Evolutionary conservation across 495 filamentous ascomycete species (phyloP).

Genomic region (Ramalina peruviana): DNA sequence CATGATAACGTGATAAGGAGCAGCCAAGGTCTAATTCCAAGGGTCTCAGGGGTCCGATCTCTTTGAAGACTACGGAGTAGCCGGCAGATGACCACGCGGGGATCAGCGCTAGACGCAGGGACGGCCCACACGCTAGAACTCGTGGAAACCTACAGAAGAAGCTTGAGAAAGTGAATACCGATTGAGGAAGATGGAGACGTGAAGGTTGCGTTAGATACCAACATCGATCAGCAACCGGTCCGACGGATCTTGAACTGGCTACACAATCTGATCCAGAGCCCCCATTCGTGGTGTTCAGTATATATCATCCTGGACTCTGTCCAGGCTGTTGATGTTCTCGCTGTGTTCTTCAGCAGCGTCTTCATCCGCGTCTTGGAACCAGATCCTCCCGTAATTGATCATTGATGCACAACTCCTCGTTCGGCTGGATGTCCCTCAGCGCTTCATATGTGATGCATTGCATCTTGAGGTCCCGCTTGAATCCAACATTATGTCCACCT

Average conservation of each 20-base stretch:
- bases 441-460: slow-evolving; percentile 34
- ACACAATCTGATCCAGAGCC: too few species aligned
- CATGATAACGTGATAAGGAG: too few species aligned
- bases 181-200: too few species aligned
- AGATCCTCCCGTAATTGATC: slow-evolving; percentile 44
- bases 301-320: not conserved
- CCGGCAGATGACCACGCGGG: not conserved
- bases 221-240: too few species aligned
- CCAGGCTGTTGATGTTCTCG: not conserved
- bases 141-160: not conserved
- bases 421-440: slow-evolving; percentile 32
- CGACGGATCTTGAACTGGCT: too few species aligned
- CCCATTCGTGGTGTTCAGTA: not conserved
- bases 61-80: too few species aligned
- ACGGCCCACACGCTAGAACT: not conserved
- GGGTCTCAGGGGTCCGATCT: too few species aligned
- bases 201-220: too few species aligned
- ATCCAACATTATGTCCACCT: slow-evolving; percentile 37
- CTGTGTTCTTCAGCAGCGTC: slow-evolving; percentile 5
- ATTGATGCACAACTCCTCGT: slow-evolving; percentile 43
- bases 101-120: not conserved
- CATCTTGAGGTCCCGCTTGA: slow-evolving; percentile 31
- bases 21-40: too few species aligned
- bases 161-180: too few species aligned
- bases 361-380: slow-evolving; percentile 36